Evolutionary conservation across 2,329 filamentous ascomycete genomes (phyloP), one percentile per base, ranked within the genome.

Genomic region (Biscogniauxia mediterranea): DNA sequence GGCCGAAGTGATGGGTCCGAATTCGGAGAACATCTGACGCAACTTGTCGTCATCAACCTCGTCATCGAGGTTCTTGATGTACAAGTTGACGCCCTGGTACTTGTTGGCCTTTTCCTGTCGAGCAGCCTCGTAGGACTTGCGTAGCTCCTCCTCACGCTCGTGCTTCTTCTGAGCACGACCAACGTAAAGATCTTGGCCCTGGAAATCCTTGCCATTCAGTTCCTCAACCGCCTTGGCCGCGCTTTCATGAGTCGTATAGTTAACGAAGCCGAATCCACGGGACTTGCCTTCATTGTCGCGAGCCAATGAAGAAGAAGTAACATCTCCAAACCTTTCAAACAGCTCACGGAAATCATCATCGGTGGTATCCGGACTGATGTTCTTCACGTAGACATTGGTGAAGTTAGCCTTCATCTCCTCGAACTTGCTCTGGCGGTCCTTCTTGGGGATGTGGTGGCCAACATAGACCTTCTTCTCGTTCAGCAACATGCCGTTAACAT

Each of bases 341-440:
- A 98, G 84, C 65, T 89, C 85, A 71, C 93, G 92, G 88, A 99
- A 98, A 76, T 98, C 90, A 8, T 98, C 93, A 64, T 99, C 95
- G 62, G 87, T 90, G 66, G 89, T 91, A 55, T 97, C 94, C 42
- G 81, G 74, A 72, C 89, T 87, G 71, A 99, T 90, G 83, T 99
- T 99, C 89, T 99, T 99, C 83, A 99, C 92, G 82, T 99, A 99
- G 80, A 99, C 89, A 79, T 99, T 99, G 84, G 95, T 99, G 86
- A 96, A 99, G 86, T 99, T 99, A 79, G 95, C 95, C 89, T 99
- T 99, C 94, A 99, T 99, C 86, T 99, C 95, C 84, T 99, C 95
- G 72, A 98, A 98, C 84, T 99, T 99, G 92, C 92, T 97, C 87
- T 98, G 95, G 73, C 95, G 94, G 77, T 99, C 95, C 87, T 98